Percentiles rank a stretch among this genome's conserved stretches.
Evolutionary conservation across 176 grass and related monocot species (phyloP).

Genomic region (Aegilops longissima): DNA sequence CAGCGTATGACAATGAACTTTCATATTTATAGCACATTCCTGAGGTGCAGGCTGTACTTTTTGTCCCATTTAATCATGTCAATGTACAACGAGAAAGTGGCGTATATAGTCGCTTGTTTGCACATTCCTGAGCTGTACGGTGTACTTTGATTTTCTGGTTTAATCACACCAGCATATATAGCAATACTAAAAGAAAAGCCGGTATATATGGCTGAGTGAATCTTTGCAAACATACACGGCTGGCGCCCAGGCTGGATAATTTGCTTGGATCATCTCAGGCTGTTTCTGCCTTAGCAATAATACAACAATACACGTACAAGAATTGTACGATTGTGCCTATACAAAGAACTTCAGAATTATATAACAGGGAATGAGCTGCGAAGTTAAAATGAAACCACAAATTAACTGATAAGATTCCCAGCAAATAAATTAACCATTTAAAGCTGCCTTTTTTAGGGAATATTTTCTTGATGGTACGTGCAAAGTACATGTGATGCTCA

Average conservation of each 20-base stretch:
- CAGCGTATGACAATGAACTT: not conserved
- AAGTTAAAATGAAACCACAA: not conserved
- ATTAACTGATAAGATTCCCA: not conserved
- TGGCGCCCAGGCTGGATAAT: conserved; percentile 1
- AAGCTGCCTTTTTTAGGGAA: not conserved
- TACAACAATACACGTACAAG: conserved; percentile 5
- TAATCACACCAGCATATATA: conserved; percentile 24
- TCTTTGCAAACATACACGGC: conserved; percentile 10
- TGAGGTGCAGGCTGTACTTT: conserved; percentile 23
- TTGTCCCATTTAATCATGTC: conserved; percentile 27
- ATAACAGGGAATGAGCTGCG: not conserved
- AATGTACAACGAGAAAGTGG: not conserved
- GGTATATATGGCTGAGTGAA: not conserved
- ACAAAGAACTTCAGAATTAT: not conserved
- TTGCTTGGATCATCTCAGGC: conserved; percentile 28
- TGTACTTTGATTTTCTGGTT: conserved; percentile 16
- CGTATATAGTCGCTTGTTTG: not conserved
- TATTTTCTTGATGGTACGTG: conserved; percentile 6
- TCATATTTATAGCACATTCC: not conserved
- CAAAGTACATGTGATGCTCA: conserved; percentile 24
- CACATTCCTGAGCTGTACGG: conserved; percentile 19
- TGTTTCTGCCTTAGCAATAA: not conserved
- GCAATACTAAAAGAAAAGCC: conserved; percentile 8
- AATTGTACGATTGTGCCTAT: not conserved
- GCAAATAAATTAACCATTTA: not conserved